A percentile compares a stretch with the other conserved stretches of the same genome.
Evolutionary conservation across 106 monocot species (phyloP).

Genomic region (Acanthochlamys bracteata): DNA sequence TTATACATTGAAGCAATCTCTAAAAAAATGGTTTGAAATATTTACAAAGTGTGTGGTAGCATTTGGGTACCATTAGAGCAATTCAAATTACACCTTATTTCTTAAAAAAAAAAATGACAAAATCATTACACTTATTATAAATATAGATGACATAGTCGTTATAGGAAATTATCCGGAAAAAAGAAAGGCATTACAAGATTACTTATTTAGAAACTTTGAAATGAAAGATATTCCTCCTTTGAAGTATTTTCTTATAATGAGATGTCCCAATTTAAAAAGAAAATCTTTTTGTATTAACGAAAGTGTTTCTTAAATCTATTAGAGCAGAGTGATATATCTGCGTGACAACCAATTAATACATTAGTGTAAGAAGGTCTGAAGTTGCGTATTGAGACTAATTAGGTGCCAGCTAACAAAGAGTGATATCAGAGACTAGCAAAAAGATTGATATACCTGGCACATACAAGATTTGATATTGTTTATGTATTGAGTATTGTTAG

Average conservation of each 20-base stretch:
- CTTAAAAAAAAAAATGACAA: neutral
- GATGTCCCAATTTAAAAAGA: neutral
- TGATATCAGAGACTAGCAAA: neutral
- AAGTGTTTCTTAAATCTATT: neutral
- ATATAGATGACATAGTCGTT: constrained; percentile 8
- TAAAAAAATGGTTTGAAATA: constrained; percentile 9
- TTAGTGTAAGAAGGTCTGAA: neutral
- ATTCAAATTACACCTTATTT: constrained; percentile 12
- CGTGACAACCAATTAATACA: neutral
- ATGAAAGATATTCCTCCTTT: too few relatives aligned
- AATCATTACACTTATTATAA: constrained; percentile 1
- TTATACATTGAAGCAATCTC: constrained; percentile 10
- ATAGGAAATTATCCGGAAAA: too few relatives aligned
- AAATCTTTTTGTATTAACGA: constrained; percentile 3
- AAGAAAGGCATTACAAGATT: too few relatives aligned
- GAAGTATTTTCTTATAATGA: too few relatives aligned
- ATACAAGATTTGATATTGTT: too few relatives aligned
- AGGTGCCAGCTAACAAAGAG: neutral
- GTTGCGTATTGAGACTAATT: neutral
- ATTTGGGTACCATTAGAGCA: neutral
- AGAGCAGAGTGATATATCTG: neutral
- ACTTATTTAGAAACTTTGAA: too few relatives aligned
- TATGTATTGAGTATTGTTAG: neutral
- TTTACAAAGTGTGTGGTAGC: constrained; percentile 5
- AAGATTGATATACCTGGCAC: too few relatives aligned